phyloP scores from a whole-genome alignment of 768 basidiomycete genomes.

The Galerina sulciceps region DNA sequence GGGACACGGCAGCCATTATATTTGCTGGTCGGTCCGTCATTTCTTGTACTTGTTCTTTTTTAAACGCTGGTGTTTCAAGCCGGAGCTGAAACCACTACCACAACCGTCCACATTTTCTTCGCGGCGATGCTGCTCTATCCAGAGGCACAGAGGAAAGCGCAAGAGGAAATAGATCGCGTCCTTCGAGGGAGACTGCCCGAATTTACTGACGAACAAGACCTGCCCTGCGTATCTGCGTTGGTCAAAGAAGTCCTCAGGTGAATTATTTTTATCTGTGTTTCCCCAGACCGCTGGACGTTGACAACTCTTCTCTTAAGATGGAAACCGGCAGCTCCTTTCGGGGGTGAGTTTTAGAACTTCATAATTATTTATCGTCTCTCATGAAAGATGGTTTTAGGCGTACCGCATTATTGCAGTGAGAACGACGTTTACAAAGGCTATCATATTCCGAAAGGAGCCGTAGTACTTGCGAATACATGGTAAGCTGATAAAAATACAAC shows the following conservation, averaged over 20 bases:
- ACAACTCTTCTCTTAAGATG: neutral
- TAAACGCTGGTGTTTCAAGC: neutral
- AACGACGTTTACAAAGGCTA: no score
- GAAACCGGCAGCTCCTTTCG: neutral
- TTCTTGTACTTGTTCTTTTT: neutral
- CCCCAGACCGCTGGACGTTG: neutral
- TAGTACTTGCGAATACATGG: conserved; percentile 17
- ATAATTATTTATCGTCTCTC: neutral
- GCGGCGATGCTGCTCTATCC: conserved; percentile 14
- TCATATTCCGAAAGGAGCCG: conserved; percentile 23
- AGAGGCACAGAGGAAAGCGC: conserved; percentile 14
- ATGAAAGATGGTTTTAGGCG: neutral
- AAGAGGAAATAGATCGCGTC: conserved; percentile 19
- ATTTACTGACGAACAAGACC: conserved; percentile 13
- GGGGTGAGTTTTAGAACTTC: neutral
- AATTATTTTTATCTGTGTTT: neutral
- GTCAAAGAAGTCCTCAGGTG: conserved; percentile 21
- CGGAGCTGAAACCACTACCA: conserved; percentile 18
- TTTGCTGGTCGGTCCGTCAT: conserved; percentile 9
- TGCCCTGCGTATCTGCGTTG: conserved; percentile 18
- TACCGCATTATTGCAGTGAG: neutral
- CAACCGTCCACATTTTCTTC: conserved; percentile 13
- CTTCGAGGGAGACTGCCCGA: conserved; percentile 13
- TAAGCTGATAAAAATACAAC: neutral
- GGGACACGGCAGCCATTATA: conserved; percentile 17